These are phyloP conservation scores for Tylopilus vinaceipallidus DNA, from an alignment of 768 basidiomycete genomes.

Conservation along the genomic window DNA sequence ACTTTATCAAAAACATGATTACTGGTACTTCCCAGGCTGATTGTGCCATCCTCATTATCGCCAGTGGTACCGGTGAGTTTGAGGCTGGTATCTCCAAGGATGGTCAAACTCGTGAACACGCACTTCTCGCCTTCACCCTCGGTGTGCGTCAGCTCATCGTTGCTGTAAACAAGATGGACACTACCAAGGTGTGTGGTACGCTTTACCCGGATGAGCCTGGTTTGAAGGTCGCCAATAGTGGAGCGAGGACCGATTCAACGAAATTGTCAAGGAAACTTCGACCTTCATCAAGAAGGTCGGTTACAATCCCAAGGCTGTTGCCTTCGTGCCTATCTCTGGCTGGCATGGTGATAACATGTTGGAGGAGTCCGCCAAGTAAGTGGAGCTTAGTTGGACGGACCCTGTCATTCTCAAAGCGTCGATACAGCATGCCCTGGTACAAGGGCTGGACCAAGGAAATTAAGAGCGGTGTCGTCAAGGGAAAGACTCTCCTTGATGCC, in stretches of 20 bases:
- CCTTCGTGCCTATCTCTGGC: constrained; percentile 99
- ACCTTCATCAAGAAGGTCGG: constrained; percentile 99
- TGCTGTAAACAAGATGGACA: constrained; percentile 99
- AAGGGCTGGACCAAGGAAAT: constrained; percentile 99
- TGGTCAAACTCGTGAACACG: constrained; percentile 99
- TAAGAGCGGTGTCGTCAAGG: constrained; percentile 92
- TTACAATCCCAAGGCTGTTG: constrained; percentile 98
- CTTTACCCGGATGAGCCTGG: neutral
- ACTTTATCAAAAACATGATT: constrained; percentile 99
- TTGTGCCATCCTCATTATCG: constrained; percentile 99
- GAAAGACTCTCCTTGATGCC: constrained; percentile 99
- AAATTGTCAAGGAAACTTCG: constrained; percentile 98
- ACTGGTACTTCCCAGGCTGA: constrained; percentile 99
- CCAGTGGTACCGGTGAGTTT: constrained; percentile 99
- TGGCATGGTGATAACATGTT: constrained; percentile 99
- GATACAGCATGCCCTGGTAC: constrained; percentile 93
- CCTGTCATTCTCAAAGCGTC: constrained; percentile 15
- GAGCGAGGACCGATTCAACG: constrained; percentile 99
- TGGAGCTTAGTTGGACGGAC: constrained; percentile 6
- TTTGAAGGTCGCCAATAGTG: constrained; percentile 54
- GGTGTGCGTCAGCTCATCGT: constrained; percentile 99
- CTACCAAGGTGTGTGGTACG: constrained; percentile 70
- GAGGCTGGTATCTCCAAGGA: constrained; percentile 99
- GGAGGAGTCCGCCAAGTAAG: constrained; percentile 94
- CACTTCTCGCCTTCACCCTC: constrained; percentile 98